phyloP scores from a whole-genome alignment of 2,329 filamentous ascomycete genomes.

The Talaromyces sp. region DNA sequence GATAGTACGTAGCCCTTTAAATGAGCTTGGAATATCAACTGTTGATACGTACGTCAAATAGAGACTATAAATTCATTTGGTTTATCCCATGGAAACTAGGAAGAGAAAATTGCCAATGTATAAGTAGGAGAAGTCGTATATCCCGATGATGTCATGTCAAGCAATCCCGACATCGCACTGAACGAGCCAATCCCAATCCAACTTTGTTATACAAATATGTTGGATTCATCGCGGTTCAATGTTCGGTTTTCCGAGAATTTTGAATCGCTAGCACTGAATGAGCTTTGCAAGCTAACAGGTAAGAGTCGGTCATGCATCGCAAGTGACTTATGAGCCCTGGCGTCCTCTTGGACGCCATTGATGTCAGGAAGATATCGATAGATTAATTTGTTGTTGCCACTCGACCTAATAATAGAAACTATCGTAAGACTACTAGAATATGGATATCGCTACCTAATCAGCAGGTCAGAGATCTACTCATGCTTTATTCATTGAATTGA shows the following conservation, averaged over 20 bases:
- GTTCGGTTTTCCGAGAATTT: neutral
- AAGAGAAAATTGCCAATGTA: neutral
- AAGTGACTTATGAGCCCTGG: neutral
- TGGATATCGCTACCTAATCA: neutral
- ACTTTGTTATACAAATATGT: neutral
- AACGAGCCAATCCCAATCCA: neutral
- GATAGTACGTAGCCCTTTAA: neutral
- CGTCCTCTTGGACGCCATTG: neutral
- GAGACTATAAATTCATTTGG: too few relatives aligned
- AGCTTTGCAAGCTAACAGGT: neutral
- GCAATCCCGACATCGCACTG: neutral
- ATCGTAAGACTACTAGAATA: neutral
- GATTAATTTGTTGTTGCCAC: neutral
- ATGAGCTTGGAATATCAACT: neutral
- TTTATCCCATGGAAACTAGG: neutral
- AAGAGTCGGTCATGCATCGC: neutral
- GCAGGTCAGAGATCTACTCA: neutral
- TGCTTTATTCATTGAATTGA: neutral
- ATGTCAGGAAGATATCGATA: neutral
- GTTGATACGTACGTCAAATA: too few relatives aligned
- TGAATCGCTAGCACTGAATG: neutral
- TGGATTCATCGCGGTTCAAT: neutral
- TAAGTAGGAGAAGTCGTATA: neutral
- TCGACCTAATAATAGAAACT: neutral
- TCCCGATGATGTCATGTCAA: conserved; percentile 1